Evolutionary conservation across 164 flowering plant genomes (phyloP), one percentile per base, ranked within the genome.

Genomic region (Dillenia turbinata): DNA sequence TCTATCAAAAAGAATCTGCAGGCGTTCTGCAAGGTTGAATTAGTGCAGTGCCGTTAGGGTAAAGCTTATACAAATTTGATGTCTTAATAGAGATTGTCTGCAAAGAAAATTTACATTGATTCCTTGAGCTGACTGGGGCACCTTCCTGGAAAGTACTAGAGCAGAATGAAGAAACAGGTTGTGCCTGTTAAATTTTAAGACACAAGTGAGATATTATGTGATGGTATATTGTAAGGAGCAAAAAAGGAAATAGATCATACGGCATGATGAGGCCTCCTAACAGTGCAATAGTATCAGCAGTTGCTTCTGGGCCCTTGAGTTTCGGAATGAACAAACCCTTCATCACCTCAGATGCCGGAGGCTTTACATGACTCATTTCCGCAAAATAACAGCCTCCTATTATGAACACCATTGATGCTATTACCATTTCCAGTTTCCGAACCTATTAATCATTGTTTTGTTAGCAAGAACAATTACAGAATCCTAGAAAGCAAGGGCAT

Each of bases 151-250:
- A 17, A 65, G 46, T 2, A 69, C 73, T 9, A 64, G 60, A 40
- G 73, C 73, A 17, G 73, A 69, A 40, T 69, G 69, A 16, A 69
- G 73, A 52, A 69, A 69, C 44, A 69, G 73, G 49, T 69, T 69
- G 49, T 69, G 73, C 68, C 73, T 64, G 56, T 52, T 43, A 43
- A 2, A 12, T 4, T 51, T 12, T 14, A 51, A n/a, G 54, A 49
- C 49, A 26, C 44, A 10, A 6, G 19, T 22, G 9, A 49, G 46
- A 13, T 11, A 47, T 13, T 46, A 8, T 46, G 9, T 14, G 9
- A 13, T 9, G 22, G 22, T 24, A 9, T 17, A 59, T 1, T 8
- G 33, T 46, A 17, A 9, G n/a, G 19, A 59, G 0, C 3, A 17
- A 10, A 12, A 62, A 46, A 15, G 60, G 22, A 46, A 44, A 9